phyloP scores from a whole-genome alignment of 2,329 filamentous ascomycete species.

The Curvularia hawaiiensis region DNA sequence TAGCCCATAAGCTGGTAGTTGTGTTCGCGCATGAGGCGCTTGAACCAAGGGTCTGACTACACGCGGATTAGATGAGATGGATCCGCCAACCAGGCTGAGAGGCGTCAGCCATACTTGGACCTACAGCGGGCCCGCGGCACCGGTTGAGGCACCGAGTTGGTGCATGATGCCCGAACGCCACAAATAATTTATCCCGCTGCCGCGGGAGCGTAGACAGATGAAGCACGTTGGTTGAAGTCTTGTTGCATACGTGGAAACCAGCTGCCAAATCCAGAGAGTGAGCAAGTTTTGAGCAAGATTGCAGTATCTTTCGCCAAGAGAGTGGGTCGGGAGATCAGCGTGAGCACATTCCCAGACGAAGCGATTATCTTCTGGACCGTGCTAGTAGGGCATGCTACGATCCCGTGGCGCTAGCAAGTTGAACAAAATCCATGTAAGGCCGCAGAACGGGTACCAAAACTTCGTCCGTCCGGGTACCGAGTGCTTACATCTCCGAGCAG shows the following conservation, averaged over 20 bases:
- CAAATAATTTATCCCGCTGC: background rate
- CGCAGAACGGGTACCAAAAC: background rate
- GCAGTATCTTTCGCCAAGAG: background rate
- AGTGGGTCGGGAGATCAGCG: background rate
- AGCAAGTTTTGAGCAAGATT: background rate
- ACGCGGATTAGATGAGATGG: background rate
- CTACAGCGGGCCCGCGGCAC: conserved; percentile 2
- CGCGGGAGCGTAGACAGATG: background rate
- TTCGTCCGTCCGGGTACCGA: background rate
- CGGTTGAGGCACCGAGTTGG: background rate
- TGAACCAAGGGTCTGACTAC: background rate
- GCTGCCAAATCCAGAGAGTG: background rate
- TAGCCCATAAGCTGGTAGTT: background rate
- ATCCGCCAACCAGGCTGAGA: conserved; percentile 1
- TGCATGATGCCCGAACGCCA: background rate
- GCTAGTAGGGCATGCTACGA: background rate
- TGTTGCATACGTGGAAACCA: background rate
- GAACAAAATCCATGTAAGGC: background rate
- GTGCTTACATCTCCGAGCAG: background rate
- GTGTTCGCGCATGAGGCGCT: background rate
- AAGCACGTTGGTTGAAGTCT: background rate
- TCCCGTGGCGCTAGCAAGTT: background rate
- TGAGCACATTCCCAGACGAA: background rate
- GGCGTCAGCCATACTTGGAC: background rate
- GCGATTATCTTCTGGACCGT: background rate